Base-by-base conservation (phyloP, 495 filamentous ascomycete species). In the Amniculicola lignicola region DNA sequence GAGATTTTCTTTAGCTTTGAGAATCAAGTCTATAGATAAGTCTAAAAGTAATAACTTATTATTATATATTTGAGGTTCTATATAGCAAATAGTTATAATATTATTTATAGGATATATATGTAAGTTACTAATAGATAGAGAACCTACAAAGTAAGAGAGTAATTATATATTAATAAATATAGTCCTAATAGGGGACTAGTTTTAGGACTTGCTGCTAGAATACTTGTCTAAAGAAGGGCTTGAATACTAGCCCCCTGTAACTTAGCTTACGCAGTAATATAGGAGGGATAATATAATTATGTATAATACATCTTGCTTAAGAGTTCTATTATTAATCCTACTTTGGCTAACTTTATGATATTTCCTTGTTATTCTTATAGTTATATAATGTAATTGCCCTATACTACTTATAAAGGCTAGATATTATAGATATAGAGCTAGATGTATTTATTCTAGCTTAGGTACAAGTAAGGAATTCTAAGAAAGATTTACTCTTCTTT, bases 281-380 rank as follows among this genome's bases (percentile, higher is more conserved):
- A n/a, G n/a, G n/a, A n/a, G n/a, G n/a, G n/a, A n/a, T n/a, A n/a
- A n/a, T n/a, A n/a, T n/a, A n/a, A n/a, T n/a, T n/a, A n/a, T n/a
- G n/a, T n/a, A n/a, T n/a, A 49, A 37, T 27, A 49, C 25, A 33
- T 49, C 27, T 49, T 23, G 24, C 45, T 49, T 35, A 19, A 49
- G 45, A 49, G 27, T 49, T 49, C 45, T 49, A 49, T n/a, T 23
- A 37, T 49, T 49, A 35, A 49, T 37, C 31, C 45, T 49, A 49
- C 45, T 49, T 49, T 49, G 22, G 45, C 45, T 49, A n/a, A n/a
- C n/a, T 19, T 31, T 16, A 44, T 44, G 21, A 44, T 44, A 44
- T 44, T 49, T 49, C 45, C 31, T 49, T 49, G 19, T 49, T 49
- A 22, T 49, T 21, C 45, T 37, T 33, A 49, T 31, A 12, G 31